phyloP scores from a whole-genome alignment of 2,329 filamentous ascomycete genomes.

The Fusarium heterosporum region DNA sequence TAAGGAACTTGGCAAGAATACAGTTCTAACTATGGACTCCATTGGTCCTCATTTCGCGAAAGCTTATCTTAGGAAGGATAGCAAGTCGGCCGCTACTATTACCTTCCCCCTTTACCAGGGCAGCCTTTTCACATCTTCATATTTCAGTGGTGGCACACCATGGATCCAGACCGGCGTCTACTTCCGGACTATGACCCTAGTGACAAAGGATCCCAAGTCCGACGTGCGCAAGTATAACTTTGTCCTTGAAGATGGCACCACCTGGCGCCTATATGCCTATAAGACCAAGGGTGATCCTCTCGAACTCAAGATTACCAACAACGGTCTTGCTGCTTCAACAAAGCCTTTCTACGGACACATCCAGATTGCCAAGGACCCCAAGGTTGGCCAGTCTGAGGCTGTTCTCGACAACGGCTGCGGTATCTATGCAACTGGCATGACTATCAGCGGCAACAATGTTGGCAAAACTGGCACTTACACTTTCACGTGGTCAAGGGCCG shows the following conservation, averaged over 20 bases:
- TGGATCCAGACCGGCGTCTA: slow-evolving; percentile 79
- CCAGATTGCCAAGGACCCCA: slow-evolving; percentile 84
- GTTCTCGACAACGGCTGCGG: slow-evolving; percentile 82
- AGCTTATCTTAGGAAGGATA: slow-evolving; percentile 71
- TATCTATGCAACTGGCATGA: slow-evolving; percentile 75
- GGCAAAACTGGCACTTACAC: slow-evolving; percentile 76
- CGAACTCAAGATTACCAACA: slow-evolving; percentile 75
- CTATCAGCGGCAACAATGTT: slow-evolving; percentile 71
- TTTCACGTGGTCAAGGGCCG: slow-evolving; percentile 78
- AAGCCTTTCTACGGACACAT: slow-evolving; percentile 80
- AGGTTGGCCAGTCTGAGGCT: slow-evolving; percentile 65
- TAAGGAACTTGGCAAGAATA: slow-evolving; percentile 72
- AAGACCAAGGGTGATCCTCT: slow-evolving; percentile 69
- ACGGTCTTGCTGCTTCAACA: slow-evolving; percentile 72
- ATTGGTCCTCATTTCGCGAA: slow-evolving; percentile 71
- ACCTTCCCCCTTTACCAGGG: slow-evolving; percentile 89
- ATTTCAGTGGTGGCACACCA: slow-evolving; percentile 78
- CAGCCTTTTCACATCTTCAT: slow-evolving; percentile 85
- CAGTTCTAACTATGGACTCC: slow-evolving; percentile 65
- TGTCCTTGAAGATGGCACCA: slow-evolving; percentile 75
- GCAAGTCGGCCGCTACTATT: slow-evolving; percentile 68
- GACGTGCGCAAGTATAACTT: slow-evolving; percentile 82
- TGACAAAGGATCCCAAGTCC: slow-evolving; percentile 66
- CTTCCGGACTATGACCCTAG: slow-evolving; percentile 74
- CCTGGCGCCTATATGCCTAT: slow-evolving; percentile 85